Percentiles rank a stretch among this genome's conserved stretches.
phyloP scores from a whole-genome alignment of 2,329 filamentous ascomycete genomes.

The Colletotrichum euphorbiae region DNA sequence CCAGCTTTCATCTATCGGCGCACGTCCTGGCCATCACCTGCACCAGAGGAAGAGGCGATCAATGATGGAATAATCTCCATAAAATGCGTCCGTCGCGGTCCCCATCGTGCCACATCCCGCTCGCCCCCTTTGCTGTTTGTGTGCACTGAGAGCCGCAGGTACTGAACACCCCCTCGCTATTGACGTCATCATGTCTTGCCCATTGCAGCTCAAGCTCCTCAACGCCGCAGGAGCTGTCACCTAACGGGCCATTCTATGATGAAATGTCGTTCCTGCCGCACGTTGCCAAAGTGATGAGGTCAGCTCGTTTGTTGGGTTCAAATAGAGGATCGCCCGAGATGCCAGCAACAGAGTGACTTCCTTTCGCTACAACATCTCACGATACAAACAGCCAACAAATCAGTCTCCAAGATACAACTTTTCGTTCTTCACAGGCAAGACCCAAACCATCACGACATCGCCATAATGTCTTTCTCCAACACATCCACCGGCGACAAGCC shows the following conservation, averaged over 20 bases:
- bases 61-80: conserved; percentile 36
- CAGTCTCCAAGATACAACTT: no score
- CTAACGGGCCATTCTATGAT: conserved; percentile 33
- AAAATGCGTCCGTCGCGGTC: conserved; percentile 22
- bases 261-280: conserved; percentile 36
- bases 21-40: background rate
- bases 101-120: conserved; percentile 24
- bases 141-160: conserved; percentile 8
- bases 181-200: conserved; percentile 40
- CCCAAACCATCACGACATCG: background rate
- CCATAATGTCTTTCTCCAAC: conserved; percentile 62
- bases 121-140: conserved; percentile 15
- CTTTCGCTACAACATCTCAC: background rate
- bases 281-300: conserved; percentile 31
- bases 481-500: conserved; percentile 70
- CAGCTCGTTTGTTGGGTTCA: conserved; percentile 30
- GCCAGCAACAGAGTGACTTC: no score
- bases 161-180: conserved; percentile 14
- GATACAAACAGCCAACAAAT: background rate
- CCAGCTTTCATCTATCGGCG: background rate
- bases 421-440: background rate
- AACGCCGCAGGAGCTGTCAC: conserved; percentile 5
- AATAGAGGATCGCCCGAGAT: conserved; percentile 17
- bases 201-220: conserved; percentile 27
- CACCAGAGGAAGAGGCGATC: conserved; percentile 16